phyloP scores from a whole-genome alignment of 2,329 filamentous ascomycete species.

The Chrysoporthe cubensis region DNA sequence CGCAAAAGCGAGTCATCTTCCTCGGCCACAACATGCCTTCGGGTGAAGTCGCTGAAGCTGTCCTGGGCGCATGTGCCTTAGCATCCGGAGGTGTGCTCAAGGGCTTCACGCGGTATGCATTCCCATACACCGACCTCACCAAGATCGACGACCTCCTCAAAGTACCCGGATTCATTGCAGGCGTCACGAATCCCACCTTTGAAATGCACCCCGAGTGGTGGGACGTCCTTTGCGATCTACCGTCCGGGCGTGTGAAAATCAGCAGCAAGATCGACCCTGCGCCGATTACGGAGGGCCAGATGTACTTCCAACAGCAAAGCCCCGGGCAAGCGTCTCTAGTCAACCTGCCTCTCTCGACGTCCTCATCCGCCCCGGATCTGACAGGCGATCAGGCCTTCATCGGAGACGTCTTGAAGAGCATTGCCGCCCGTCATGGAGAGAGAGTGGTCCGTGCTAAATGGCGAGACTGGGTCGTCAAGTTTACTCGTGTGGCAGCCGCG shows the following conservation, averaged over 20 bases:
- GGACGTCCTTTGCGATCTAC: slow-evolving; percentile 93
- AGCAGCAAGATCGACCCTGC: slow-evolving; percentile 84
- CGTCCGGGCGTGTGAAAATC: slow-evolving; percentile 92
- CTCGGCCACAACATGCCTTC: slow-evolving; percentile 94
- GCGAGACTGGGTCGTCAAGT: slow-evolving; percentile 92
- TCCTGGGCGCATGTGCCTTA: slow-evolving; percentile 92
- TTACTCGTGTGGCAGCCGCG: slow-evolving; percentile 87
- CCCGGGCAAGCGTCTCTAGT: slow-evolving; percentile 57
- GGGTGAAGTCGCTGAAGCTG: slow-evolving; percentile 95
- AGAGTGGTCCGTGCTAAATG: slow-evolving; percentile 89
- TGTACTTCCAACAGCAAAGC: slow-evolving; percentile 86
- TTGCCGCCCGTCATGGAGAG: slow-evolving; percentile 84
- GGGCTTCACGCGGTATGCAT: slow-evolving; percentile 94
- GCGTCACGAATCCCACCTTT: slow-evolving; percentile 96
- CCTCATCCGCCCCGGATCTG: slow-evolving; percentile 58
- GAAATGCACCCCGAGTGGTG: slow-evolving; percentile 96
- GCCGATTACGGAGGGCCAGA: slow-evolving; percentile 78
- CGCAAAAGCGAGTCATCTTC: slow-evolving; percentile 95
- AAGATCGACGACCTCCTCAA: slow-evolving; percentile 97
- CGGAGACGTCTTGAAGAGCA: slow-evolving; percentile 80
- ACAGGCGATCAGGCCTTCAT: slow-evolving; percentile 92
- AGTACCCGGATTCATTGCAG: slow-evolving; percentile 96
- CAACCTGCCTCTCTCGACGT: slow-evolving; percentile 44
- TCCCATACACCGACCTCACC: slow-evolving; percentile 96
- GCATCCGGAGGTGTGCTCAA: slow-evolving; percentile 90